Evolutionary conservation across 2,329 filamentous ascomycete species (phyloP).

Genomic region (Cercospora nicotianae): DNA sequence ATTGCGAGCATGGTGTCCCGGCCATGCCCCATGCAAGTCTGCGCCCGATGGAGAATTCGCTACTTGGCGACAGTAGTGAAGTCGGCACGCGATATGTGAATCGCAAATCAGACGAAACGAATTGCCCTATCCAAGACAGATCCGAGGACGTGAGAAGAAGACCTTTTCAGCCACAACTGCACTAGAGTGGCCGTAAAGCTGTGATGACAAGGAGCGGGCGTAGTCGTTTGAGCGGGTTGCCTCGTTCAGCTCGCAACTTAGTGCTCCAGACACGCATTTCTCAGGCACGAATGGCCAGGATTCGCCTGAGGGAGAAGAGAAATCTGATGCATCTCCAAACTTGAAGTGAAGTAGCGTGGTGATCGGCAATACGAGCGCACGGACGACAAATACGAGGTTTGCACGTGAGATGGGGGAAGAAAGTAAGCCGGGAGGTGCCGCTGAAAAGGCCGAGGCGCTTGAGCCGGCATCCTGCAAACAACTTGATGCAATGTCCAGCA

Average conservation of each 20-base stretch:
- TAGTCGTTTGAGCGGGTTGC: too few species aligned
- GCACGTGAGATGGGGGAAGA: background rate
- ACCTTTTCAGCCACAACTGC: background rate
- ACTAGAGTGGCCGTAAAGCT: background rate
- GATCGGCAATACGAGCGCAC: conserved; percentile 5
- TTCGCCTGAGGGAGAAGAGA: background rate
- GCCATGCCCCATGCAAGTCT: background rate
- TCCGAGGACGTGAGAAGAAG: background rate
- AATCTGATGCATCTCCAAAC: background rate
- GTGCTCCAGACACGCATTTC: background rate
- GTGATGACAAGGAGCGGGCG: background rate
- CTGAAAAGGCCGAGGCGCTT: background rate
- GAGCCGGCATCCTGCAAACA: background rate
- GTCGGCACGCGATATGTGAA: background rate
- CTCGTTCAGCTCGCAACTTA: background rate
- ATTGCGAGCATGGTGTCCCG: background rate
- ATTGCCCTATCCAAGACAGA: background rate
- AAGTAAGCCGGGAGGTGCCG: background rate
- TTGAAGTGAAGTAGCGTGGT: background rate
- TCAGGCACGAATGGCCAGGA: background rate
- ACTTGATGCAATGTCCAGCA: background rate
- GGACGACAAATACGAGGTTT: background rate
- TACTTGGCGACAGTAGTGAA: background rate
- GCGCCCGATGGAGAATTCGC: background rate
- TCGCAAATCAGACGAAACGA: background rate